These are phyloP conservation scores for Gloeostereum incarnatum DNA, from an alignment of 768 basidiomycete genomes.

Conservation along the genomic window DNA sequence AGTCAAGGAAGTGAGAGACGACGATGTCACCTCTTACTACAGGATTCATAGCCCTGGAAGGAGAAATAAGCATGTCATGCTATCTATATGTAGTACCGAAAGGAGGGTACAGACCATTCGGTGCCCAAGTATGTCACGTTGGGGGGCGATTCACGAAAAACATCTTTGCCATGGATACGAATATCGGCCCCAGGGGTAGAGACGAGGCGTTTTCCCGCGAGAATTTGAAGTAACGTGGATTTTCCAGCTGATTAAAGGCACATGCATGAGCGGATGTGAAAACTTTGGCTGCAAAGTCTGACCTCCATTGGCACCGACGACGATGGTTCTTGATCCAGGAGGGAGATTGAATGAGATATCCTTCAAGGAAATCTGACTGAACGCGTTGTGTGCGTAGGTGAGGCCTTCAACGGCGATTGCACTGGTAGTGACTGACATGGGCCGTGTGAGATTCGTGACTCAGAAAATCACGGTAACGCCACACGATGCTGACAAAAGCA, in stretches of 20 bases:
- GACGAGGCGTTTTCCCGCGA: slow-evolving; percentile 87
- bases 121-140: slow-evolving; percentile 88
- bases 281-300: slow-evolving; percentile 3
- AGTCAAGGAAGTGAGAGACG: slow-evolving; percentile 93
- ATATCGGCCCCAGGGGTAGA: slow-evolving; percentile 48
- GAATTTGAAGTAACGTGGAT: slow-evolving; percentile 67
- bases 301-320: slow-evolving; percentile 81
- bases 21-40: slow-evolving; percentile 90
- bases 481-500: too few species aligned
- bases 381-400: slow-evolving; percentile 46
- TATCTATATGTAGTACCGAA: background rate
- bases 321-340: slow-evolving; percentile 70
- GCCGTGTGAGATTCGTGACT: too few species aligned
- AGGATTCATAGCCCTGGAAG: slow-evolving; percentile 87
- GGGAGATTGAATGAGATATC: slow-evolving; percentile 61
- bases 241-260: slow-evolving; percentile 40
- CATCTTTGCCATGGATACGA: slow-evolving; percentile 71
- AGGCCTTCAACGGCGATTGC: slow-evolving; percentile 39
- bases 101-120: slow-evolving; percentile 59
- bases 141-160: slow-evolving; percentile 79
- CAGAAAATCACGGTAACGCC: too few species aligned
- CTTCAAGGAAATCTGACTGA: slow-evolving; percentile 41
- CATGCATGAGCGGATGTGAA: slow-evolving; percentile 1
- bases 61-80: slow-evolving; percentile 1
- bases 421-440: slow-evolving; percentile 9